Evolutionary conservation across 139 green algal genomes (phyloP).

Genomic region (Chloropicon primus): DNA sequence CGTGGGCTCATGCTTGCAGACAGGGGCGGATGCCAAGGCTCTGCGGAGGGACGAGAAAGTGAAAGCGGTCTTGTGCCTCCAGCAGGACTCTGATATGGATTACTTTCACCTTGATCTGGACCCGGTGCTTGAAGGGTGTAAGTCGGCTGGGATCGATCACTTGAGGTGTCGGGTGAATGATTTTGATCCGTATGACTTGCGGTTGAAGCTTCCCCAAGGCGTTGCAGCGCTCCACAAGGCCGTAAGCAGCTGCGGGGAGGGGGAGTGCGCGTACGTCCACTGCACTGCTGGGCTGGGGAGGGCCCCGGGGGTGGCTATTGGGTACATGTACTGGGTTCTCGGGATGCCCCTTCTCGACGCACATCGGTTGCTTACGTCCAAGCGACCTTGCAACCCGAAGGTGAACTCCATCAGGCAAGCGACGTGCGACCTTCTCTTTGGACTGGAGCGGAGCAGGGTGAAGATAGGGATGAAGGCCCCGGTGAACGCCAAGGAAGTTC

Average conservation of each 20-base stretch:
- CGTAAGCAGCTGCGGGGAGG: background rate
- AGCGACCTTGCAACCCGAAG: slow-evolving; percentile 40
- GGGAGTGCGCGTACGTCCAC: slow-evolving; percentile 76
- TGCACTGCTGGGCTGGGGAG: slow-evolving; percentile 60
- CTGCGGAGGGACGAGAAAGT: slow-evolving; percentile 56
- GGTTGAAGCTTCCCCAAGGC: background rate
- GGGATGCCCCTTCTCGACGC: slow-evolving; percentile 50
- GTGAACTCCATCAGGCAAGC: slow-evolving; percentile 57
- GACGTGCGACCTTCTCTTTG: slow-evolving; percentile 66
- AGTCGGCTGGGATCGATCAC: background rate
- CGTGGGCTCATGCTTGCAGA: slow-evolving; percentile 82
- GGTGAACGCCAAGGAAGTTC: slow-evolving; percentile 17
- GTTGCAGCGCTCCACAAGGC: background rate
- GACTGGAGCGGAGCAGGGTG: background rate
- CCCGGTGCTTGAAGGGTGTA: slow-evolving; percentile 31
- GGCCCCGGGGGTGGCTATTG: slow-evolving; percentile 72
- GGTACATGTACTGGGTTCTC: slow-evolving; percentile 80
- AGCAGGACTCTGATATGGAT: slow-evolving; percentile 77
- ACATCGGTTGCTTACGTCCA: slow-evolving; percentile 10
- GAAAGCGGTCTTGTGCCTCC: slow-evolving; percentile 62
- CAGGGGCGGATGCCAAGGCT: slow-evolving; percentile 10
- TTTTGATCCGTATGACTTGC: background rate
- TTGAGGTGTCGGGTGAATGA: background rate
- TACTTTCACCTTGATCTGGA: slow-evolving; percentile 71
- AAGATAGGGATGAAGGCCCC: slow-evolving; percentile 5